Evolutionary conservation across 331 rosid species (phyloP).

Genomic region (Malus hybrid): DNA sequence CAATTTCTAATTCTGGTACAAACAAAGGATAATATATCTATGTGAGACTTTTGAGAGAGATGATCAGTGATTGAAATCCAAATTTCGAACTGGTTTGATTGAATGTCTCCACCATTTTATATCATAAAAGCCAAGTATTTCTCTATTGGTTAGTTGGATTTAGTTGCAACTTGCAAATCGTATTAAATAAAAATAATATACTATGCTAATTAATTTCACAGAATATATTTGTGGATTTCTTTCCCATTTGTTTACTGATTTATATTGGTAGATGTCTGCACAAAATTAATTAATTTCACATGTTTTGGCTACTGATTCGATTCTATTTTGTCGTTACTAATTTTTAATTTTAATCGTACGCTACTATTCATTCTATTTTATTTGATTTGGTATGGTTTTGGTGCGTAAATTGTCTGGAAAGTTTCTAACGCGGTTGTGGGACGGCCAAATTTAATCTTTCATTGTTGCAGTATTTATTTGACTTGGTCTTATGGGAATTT

Average conservation of each 20-base stretch:
- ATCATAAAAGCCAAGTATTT: not conserved
- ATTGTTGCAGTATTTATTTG: not conserved
- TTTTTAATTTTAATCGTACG: no score
- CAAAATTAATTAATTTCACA: no score
- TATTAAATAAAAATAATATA: no score
- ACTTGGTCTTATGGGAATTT: not conserved
- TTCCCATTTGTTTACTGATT: no score
- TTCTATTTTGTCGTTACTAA: no score
- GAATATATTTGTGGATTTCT: no score
- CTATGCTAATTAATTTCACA: not conserved
- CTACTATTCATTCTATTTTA: no score
- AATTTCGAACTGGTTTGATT: not conserved
- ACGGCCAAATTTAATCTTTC: not conserved
- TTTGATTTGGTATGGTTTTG: not conserved
- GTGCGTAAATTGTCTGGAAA: not conserved
- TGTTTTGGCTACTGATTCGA: no score
- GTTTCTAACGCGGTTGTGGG: not conserved
- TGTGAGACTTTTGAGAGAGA: not conserved
- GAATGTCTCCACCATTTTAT: not conserved
- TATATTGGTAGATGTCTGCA: no score
- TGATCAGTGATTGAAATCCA: not conserved
- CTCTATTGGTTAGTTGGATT: not conserved
- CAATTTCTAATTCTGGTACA: not conserved
- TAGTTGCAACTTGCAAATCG: not conserved
- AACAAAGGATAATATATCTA: no score